phyloP scores from a whole-genome alignment of 768 basidiomycete species.

The Gyrodon lividus region DNA sequence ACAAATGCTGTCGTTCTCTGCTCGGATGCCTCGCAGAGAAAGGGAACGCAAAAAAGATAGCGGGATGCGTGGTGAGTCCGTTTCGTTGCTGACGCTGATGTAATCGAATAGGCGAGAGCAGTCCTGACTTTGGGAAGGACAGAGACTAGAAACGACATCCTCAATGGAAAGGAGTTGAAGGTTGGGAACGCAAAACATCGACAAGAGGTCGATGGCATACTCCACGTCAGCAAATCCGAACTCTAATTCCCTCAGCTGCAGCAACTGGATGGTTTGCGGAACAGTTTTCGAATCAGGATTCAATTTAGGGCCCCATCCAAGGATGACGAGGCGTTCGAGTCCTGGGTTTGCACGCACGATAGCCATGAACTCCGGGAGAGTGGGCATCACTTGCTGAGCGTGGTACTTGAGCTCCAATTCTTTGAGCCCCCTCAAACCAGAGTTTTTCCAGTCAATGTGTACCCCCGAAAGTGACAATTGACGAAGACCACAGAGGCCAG shows the following conservation, averaged over 20 bases:
- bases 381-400: constrained; percentile 55
- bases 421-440: constrained; percentile 41
- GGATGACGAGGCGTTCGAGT: constrained; percentile 44
- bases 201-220: constrained; percentile 39
- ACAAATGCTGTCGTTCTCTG: neutral
- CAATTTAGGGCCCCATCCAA: constrained; percentile 53
- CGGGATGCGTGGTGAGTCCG: neutral
- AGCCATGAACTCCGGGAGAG: constrained; percentile 41
- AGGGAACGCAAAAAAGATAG: constrained; percentile 9
- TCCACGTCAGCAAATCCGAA: constrained; percentile 46
- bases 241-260: constrained; percentile 33
- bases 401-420: constrained; percentile 56
- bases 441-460: constrained; percentile 52
- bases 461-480: constrained; percentile 52
- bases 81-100: constrained; percentile 20
- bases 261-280: constrained; percentile 24
- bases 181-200: constrained; percentile 37
- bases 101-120: constrained; percentile 37
- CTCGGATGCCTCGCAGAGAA: constrained; percentile 11
- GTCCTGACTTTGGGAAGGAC: constrained; percentile 34
- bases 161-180: constrained; percentile 43
- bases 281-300: constrained; percentile 1
- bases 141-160: constrained; percentile 43
- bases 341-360: constrained; percentile 41
- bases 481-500: constrained; percentile 32